Evolutionary conservation across 2,329 filamentous ascomycete genomes (phyloP).

Genomic region (Pseudocercospora fijiensis): DNA sequence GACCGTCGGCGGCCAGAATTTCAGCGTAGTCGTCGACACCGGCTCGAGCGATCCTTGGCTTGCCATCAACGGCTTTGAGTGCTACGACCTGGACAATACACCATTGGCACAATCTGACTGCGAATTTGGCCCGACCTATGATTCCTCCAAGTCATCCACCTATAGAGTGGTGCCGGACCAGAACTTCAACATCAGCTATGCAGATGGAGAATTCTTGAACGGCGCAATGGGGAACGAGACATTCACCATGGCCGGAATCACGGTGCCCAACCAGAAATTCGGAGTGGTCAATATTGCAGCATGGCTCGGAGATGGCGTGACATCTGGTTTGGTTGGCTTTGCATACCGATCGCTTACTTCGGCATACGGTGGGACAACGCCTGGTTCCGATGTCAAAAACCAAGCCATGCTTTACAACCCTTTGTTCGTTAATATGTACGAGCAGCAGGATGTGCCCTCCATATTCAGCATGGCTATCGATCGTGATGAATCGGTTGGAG

Average conservation of each 20-base stretch:
- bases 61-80: slow-evolving; percentile 34
- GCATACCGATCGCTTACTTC: slow-evolving; percentile 52
- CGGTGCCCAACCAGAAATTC: slow-evolving; percentile 48
- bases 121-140: slow-evolving; percentile 37
- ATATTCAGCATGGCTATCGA: slow-evolving; percentile 53
- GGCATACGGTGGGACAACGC: slow-evolving; percentile 38
- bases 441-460: slow-evolving; percentile 44
- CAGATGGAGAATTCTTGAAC: slow-evolving; percentile 44
- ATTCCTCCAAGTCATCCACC: slow-evolving; percentile 32
- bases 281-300: slow-evolving; percentile 43
- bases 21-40: slow-evolving; percentile 48
- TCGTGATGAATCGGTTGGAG: slow-evolving; percentile 37
- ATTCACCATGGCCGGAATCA: slow-evolving; percentile 49
- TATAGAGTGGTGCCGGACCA: slow-evolving; percentile 42
- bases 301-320: slow-evolving; percentile 38
- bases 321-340: slow-evolving; percentile 53
- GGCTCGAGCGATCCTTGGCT: slow-evolving; percentile 53
- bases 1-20: slow-evolving; percentile 32
- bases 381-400: slow-evolving; percentile 26
- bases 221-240: slow-evolving; percentile 44
- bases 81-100: slow-evolving; percentile 25
- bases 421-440: slow-evolving; percentile 53
- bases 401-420: slow-evolving; percentile 46
- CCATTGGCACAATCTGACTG: slow-evolving; percentile 28
- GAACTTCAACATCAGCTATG: slow-evolving; percentile 49